These are phyloP conservation scores for Betula pendula DNA, from an alignment of 306 rosid genomes.

Conservation along the genomic window DNA sequence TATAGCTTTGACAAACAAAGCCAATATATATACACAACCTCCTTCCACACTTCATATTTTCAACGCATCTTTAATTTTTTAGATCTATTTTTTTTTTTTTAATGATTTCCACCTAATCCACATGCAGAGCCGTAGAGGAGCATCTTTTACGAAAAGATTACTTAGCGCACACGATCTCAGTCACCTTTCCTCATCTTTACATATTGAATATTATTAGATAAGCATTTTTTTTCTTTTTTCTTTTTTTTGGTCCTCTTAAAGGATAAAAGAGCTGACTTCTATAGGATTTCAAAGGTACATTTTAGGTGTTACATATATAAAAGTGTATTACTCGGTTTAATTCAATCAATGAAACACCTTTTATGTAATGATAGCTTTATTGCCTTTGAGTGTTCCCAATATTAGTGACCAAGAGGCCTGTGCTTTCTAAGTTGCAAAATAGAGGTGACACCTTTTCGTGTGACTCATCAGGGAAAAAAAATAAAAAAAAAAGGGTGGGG, in stretches of 20 bases:
- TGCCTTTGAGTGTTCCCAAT: slow-evolving; percentile 1
- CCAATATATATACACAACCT: background rate
- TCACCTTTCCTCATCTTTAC: too few species aligned
- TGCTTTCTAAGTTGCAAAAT: background rate
- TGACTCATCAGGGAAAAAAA: too few species aligned
- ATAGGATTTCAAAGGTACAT: background rate
- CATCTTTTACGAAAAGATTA: background rate
- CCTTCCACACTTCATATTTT: background rate
- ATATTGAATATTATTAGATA: too few species aligned
- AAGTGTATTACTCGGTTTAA: background rate
- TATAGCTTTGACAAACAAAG: too few species aligned
- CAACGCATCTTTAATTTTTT: background rate
- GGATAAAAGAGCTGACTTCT: too few species aligned
- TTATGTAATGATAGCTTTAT: background rate
- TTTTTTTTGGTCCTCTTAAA: too few species aligned
- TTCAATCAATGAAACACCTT: background rate
- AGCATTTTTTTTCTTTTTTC: too few species aligned
- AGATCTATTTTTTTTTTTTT: too few species aligned
- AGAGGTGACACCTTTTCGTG: background rate
- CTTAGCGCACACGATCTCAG: background rate
- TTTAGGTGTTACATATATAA: background rate
- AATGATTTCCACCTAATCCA: slow-evolving; percentile 4
- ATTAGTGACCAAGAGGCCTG: background rate
- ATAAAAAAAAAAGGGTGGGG: too few species aligned
- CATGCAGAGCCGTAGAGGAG: background rate